Conservation (phyloP, 352 stramenopile genomes). For the Phytophthora fragariae region DNA sequence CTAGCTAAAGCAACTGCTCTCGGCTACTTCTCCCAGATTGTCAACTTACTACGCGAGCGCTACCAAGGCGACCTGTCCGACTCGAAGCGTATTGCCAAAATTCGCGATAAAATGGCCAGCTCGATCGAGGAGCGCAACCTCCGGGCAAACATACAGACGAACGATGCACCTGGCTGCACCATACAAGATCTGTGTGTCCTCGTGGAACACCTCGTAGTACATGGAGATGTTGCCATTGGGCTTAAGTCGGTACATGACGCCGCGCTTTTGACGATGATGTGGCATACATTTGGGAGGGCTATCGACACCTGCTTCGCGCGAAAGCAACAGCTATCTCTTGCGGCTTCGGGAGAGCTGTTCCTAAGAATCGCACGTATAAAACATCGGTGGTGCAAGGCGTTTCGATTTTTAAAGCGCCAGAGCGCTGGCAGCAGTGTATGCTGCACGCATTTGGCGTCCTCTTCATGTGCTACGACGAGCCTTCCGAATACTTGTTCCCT, state of each 20-base stretch:
- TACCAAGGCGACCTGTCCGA: no score
- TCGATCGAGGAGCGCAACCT: constrained; percentile 55
- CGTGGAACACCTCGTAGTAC: no score
- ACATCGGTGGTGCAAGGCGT: background rate
- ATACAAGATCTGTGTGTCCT: no score
- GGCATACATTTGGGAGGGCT: background rate
- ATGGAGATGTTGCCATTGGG: background rate
- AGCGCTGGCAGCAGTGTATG: constrained; percentile 8
- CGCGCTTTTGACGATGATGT: background rate
- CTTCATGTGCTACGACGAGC: constrained; percentile 6
- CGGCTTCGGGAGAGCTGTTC: no score
- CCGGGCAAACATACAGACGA: no score
- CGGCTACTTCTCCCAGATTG: no score
- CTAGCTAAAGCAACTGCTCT: no score
- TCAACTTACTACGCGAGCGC: no score
- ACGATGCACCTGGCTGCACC: no score
- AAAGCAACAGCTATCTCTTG: background rate
- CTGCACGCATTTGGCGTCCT: constrained; percentile 3
- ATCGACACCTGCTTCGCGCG: background rate
- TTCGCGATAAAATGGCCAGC: constrained; percentile 73
- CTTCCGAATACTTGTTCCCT: constrained; percentile 4
- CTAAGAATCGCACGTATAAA: no score
- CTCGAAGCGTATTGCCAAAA: no score
- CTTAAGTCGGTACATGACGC: background rate
- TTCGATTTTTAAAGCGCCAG: constrained; percentile 6